Conservation (phyloP, 2,329 filamentous ascomycete genomes). For the Phoma sp. region DNA sequence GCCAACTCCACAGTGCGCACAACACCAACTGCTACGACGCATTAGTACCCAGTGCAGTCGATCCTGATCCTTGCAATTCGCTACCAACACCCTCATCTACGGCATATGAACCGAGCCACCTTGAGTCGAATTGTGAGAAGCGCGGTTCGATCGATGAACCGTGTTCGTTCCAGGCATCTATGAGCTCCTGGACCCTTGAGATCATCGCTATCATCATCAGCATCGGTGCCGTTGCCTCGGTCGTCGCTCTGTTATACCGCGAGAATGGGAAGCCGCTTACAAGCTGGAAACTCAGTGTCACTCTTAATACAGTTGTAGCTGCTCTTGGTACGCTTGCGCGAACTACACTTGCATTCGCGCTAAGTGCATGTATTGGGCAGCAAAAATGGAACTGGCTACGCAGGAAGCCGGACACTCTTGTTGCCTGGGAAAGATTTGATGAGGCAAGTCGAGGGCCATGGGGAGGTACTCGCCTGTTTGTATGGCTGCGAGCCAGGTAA, state of each 20-base stretch:
- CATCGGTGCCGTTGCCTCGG: slow-evolving; percentile 1
- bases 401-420: slow-evolving; percentile 1
- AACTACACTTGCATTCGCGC: slow-evolving; percentile 18
- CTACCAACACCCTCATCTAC: neutral
- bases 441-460: slow-evolving; percentile 22
- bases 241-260: slow-evolving; percentile 7
- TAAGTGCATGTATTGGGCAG: slow-evolving; percentile 23
- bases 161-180: neutral
- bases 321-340: slow-evolving; percentile 16
- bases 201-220: slow-evolving; percentile 1
- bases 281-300: slow-evolving; percentile 10
- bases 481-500: slow-evolving; percentile 16
- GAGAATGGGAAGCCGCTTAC: slow-evolving; percentile 10
- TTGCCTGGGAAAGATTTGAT: slow-evolving; percentile 19
- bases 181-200: slow-evolving; percentile 8
- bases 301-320: slow-evolving; percentile 19
- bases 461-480: slow-evolving; percentile 14
- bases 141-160: neutral
- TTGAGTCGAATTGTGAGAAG: neutral
- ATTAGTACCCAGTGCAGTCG: too few species aligned
- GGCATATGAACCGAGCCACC: neutral
- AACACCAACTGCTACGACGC: too few species aligned
- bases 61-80: too few species aligned
- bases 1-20: too few species aligned
- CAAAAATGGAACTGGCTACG: slow-evolving; percentile 22